A percentile compares a stretch with the other conserved stretches of the same genome.
These are phyloP conservation scores for Lycium ferocissimum DNA, from an alignment of 257 asterid genomes.

Conservation along the genomic window DNA sequence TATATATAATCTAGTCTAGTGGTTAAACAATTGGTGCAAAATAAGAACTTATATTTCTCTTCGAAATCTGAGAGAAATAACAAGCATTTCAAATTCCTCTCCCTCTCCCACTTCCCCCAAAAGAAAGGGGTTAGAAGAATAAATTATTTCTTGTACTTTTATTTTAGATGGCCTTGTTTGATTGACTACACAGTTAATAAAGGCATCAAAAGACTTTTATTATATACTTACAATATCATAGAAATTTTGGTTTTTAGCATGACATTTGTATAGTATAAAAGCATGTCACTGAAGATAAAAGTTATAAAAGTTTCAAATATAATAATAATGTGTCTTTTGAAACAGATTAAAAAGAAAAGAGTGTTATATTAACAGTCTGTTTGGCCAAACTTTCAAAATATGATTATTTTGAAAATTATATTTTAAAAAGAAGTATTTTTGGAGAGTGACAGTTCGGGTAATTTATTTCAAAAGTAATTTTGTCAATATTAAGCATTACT, in stretches of 20 bases:
- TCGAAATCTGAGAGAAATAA: not conserved
- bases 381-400: too few relatives aligned
- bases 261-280: too few relatives aligned
- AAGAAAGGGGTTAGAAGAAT: not conserved
- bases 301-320: too few relatives aligned
- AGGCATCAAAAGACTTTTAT: too few relatives aligned
- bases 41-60: not conserved
- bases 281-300: too few relatives aligned
- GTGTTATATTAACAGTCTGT: too few relatives aligned
- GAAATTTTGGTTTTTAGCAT: not conserved
- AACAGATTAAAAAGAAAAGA: too few relatives aligned
- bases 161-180: not conserved
- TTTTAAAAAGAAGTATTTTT: not conserved
- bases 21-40: not conserved
- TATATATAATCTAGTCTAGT: not conserved
- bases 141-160: not conserved
- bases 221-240: not conserved
- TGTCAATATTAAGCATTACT: not conserved
- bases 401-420: not conserved
- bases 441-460: not conserved
- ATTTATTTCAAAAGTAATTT: not conserved
- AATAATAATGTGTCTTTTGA: too few relatives aligned
- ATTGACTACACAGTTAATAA: too few relatives aligned
- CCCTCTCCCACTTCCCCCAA: not conserved
- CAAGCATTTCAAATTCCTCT: not conserved